Evolutionary conservation across 1,284 basidiomycete species (phyloP), one percentile per base, ranked within the genome.

Genomic region (Leccinum colubrinum): DNA sequence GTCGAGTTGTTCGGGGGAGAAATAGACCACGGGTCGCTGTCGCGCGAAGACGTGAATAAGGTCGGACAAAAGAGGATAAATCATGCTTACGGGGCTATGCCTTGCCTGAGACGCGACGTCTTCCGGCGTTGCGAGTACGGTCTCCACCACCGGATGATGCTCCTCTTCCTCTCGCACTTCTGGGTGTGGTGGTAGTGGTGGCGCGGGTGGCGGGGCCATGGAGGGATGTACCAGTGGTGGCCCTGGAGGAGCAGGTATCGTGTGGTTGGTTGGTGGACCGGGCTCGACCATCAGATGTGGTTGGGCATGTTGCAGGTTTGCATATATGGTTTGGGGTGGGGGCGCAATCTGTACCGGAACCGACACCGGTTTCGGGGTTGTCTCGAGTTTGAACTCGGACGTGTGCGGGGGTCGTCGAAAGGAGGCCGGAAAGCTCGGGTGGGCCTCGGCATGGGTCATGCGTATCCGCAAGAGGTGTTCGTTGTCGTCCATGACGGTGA

Each of bases 401-500:
- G 73, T 75, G 17, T 72, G 72, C 0, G 70, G 69, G 11, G 70
- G 72, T 56, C 74, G 59, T 35, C 74, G 71, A 68, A 73, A 74
- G 15, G 71, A 74, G 0, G 72, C 70, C 0, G 71, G 71, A 58
- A 73, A 73, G 55, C 68, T 68, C 0, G 74, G 73, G 55, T 74
- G 72, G 1, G 74, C 73, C 50, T 74, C 71, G 17, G 74, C 73
- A 30, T 74, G 72, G 1, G 74, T 75, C 71, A 74, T 74, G 53
- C 72, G 74, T 67, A 74, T 75, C 33, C 72, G 72, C 22, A 74
- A 63, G 33, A 76, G 74, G 27, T 65, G 66, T 46, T 74, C 72
- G 50, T 75, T 73, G 57, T 76, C 73, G n/a, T 74, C 74, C 69
- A 74, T 73, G 60, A 76, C 74, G 17, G 72, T 74, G 61, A 74